phyloP scores from a whole-genome alignment of 2,329 filamentous ascomycete species.

The Paecilomyces sp. region DNA sequence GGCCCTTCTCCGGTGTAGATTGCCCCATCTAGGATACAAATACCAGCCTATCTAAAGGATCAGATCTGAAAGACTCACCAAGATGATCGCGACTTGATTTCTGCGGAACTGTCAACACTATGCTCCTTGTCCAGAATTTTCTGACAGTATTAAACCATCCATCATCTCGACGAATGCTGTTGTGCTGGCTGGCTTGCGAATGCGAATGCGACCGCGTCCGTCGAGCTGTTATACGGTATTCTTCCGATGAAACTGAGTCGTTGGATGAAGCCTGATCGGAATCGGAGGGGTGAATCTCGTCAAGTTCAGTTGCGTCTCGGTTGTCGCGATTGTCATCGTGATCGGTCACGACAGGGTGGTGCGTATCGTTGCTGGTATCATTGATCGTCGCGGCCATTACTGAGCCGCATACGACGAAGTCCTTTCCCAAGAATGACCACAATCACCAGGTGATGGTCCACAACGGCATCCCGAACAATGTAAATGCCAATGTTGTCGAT shows the following conservation, averaged over 20 bases:
- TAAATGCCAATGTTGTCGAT: neutral
- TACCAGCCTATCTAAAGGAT: neutral
- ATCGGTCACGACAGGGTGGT: neutral
- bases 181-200: constrained; percentile 12
- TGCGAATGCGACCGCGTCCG: constrained; percentile 17
- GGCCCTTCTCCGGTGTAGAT: neutral
- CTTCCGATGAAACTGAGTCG: constrained; percentile 25
- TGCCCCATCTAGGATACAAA: neutral
- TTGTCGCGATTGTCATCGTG: neutral
- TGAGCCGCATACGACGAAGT: neutral
- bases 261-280: constrained; percentile 4
- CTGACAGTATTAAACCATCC: constrained; percentile 58
- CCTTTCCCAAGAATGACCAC: neutral
- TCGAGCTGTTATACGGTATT: constrained; percentile 18
- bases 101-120: constrained; percentile 30
- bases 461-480: neutral
- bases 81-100: constrained; percentile 37
- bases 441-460: neutral
- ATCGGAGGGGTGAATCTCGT: neutral
- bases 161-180: constrained; percentile 13
- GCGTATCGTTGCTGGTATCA: neutral
- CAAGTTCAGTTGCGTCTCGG: neutral
- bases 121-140: constrained; percentile 71
- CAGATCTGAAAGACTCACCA: constrained; percentile 18
- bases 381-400: neutral